Base-by-base conservation (phyloP, 805 yeast species). In the Hanseniaspora jakobsenii region DNA sequence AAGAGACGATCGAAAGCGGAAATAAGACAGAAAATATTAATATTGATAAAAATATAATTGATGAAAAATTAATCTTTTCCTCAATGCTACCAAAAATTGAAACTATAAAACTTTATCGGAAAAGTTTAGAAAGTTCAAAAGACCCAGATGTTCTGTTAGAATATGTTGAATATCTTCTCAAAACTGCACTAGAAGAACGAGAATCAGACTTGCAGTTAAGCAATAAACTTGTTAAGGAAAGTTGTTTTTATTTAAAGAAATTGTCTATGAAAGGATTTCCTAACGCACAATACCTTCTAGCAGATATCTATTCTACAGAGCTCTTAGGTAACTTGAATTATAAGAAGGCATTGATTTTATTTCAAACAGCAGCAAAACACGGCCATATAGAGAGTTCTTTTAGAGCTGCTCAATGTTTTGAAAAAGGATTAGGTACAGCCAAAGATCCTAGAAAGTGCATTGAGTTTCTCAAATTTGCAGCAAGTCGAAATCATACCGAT, bases 371-470 rank as follows among this genome's bases (percentile, higher is more conserved):
- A 6, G 95, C 95, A 2, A 89, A 91, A 58, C 89, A 84, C 53
- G 91, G 89, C 22, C 97, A 89, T 59, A 71, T 81, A 4, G 97
- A 89, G 59, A 75, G 91, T 38, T 86, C 95, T 1, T 91, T 82
- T 62, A 73, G 97, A 53, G 82, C 95, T 0, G 84, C 96, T 0
- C 73, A 81, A 44, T 89, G 95, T 62, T 82, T 79, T 53, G 94
- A 87, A 61, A 93, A 86, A 62, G 98, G 98, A 14, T 67, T 87
- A 61, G 98, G 98, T 3, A 81, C 89, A 4, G 77, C 84, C 17
- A 72, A 91, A 53, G 96, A 91, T 60, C 78, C 94, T 0, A 72
- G 93, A 47, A 80, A 84, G 54, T 86, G 93, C 1, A 66, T 85
- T 6, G 93, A 84, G 52, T 85, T 78, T 58, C 65, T 85, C 48